phyloP scores from a whole-genome alignment of 331 rosid species.

The Prunus yedoensis region DNA sequence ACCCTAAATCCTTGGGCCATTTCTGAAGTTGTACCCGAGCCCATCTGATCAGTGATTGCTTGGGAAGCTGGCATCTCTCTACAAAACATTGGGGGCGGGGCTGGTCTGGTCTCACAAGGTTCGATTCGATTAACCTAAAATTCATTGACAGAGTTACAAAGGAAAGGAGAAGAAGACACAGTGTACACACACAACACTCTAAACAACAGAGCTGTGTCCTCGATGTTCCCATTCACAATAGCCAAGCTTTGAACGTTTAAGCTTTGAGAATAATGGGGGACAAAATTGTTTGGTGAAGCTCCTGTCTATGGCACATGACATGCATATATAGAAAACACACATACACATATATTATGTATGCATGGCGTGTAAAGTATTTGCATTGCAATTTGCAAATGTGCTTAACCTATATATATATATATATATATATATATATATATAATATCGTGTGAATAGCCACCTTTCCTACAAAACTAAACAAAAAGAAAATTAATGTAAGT shows the following conservation, averaged over 20 bases:
- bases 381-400: too few relatives aligned
- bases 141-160: background rate
- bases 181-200: background rate
- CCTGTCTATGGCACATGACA: too few relatives aligned
- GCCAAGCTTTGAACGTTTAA: too few relatives aligned
- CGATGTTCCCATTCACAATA: too few relatives aligned
- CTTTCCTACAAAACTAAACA: too few relatives aligned
- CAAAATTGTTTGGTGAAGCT: background rate
- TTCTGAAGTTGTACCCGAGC: constrained; percentile 17
- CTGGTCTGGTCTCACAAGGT: too few relatives aligned
- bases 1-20: background rate
- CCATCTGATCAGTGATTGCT: constrained; percentile 1
- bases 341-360: background rate
- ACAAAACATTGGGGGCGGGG: too few relatives aligned
- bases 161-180: background rate
- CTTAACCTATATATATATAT: too few relatives aligned
- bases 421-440: too few relatives aligned
- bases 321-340: background rate
- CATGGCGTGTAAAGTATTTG: background rate
- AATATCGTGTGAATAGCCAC: too few relatives aligned
- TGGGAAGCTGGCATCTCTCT: background rate
- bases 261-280: background rate
- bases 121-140: background rate
- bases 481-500: background rate
- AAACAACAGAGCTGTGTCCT: too few relatives aligned